Conservation (phyloP, 306 rosid species). For the Gastrolobium bilobum region DNA sequence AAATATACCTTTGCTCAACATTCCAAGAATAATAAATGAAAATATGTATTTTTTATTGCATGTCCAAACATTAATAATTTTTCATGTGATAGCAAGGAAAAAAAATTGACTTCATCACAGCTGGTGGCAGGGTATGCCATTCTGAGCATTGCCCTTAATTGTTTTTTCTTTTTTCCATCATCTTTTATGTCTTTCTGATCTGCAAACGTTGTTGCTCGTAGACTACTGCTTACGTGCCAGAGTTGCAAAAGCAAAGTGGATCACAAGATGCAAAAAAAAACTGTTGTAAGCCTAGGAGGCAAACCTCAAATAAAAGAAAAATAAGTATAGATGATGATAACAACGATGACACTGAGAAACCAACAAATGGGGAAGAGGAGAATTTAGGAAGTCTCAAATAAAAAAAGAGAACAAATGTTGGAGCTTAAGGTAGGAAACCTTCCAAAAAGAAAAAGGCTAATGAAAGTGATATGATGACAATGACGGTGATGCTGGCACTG, state of each 20-base stretch:
- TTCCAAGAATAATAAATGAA: slow-evolving; percentile 49
- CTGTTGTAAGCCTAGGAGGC: slow-evolving; percentile 61
- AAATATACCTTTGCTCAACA: slow-evolving; percentile 67
- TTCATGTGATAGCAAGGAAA: slow-evolving; percentile 74
- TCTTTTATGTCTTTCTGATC: slow-evolving; percentile 38
- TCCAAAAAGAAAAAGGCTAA: slow-evolving; percentile 61
- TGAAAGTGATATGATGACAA: slow-evolving; percentile 58
- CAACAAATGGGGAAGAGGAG: slow-evolving; percentile 51
- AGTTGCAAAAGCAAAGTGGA: slow-evolving; percentile 86
- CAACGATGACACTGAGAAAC: slow-evolving; percentile 54
- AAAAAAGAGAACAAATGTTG: slow-evolving; percentile 62
- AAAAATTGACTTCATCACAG: slow-evolving; percentile 81
- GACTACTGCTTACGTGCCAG: slow-evolving; percentile 97
- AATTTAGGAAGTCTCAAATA: slow-evolving; percentile 52
- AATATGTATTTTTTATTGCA: slow-evolving; percentile 11
- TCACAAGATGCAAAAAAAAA: slow-evolving; percentile 56
- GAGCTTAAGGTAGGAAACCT: slow-evolving; percentile 60
- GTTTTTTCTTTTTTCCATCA: not conserved
- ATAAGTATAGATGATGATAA: slow-evolving; percentile 45
- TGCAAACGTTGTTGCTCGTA: slow-evolving; percentile 49
- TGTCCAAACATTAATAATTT: slow-evolving; percentile 24
- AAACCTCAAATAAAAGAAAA: slow-evolving; percentile 55
- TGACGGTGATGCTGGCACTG: slow-evolving; percentile 48
- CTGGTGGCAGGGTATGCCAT: slow-evolving; percentile 90
- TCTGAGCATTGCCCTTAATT: slow-evolving; percentile 41